A percentile compares a stretch with the other conserved stretches of the same genome.
Evolutionary conservation across 1,284 basidiomycete genomes (phyloP).

Genomic region (Peniophora sp.): DNA sequence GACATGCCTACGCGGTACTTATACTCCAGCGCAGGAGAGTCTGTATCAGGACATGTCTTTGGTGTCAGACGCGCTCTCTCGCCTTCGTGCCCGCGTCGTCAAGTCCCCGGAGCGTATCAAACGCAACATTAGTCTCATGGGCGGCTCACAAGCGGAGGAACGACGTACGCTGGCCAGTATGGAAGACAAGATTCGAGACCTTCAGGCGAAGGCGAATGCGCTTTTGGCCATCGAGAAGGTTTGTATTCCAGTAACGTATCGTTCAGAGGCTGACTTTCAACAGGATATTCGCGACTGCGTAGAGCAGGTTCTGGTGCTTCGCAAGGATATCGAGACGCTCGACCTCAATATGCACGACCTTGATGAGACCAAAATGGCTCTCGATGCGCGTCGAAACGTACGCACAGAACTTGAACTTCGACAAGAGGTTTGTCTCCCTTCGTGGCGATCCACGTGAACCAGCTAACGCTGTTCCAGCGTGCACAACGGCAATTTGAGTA

Average conservation of each 20-base stretch:
- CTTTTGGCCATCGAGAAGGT: slow-evolving; percentile 70
- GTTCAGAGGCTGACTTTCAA: neutral
- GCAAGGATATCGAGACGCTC: slow-evolving; percentile 58
- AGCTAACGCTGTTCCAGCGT: slow-evolving; percentile 41
- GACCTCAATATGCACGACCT: slow-evolving; percentile 58
- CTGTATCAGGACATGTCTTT: slow-evolving; percentile 50
- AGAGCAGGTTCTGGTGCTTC: slow-evolving; percentile 64
- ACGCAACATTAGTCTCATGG: slow-evolving; percentile 71
- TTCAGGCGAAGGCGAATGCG: slow-evolving; percentile 65
- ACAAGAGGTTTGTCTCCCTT: slow-evolving; percentile 44
- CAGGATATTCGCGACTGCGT: slow-evolving; percentile 63
- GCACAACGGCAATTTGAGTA: slow-evolving; percentile 68
- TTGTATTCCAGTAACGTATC: neutral
- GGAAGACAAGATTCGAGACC: slow-evolving; percentile 67
- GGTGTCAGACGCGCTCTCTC: slow-evolving; percentile 48
- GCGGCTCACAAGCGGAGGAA: slow-evolving; percentile 48
- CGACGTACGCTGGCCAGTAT: slow-evolving; percentile 52
- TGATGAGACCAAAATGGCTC: slow-evolving; percentile 51
- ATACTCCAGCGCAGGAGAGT: slow-evolving; percentile 35
- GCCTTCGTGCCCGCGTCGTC: slow-evolving; percentile 68
- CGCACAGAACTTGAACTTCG: slow-evolving; percentile 57
- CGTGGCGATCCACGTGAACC: neutral
- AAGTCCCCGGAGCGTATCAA: slow-evolving; percentile 84
- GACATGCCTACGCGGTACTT: neutral
- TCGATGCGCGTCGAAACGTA: slow-evolving; percentile 67